phyloP scores from a whole-genome alignment of 306 rosid species.

The Neltuma alba region DNA sequence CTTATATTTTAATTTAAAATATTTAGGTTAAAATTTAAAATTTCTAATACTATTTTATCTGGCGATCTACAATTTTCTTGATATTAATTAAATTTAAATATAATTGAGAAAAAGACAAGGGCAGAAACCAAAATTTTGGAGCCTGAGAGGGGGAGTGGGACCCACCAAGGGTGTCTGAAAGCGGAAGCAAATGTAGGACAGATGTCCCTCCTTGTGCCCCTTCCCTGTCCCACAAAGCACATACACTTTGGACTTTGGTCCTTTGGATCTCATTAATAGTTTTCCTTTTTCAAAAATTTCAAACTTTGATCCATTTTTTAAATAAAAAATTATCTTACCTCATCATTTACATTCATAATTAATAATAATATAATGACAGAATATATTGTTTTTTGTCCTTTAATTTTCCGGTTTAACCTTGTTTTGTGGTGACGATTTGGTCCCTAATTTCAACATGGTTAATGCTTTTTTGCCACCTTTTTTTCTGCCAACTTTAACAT shows the following conservation, averaged over 20 bases:
- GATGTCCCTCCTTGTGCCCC: constrained; percentile 9
- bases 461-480: too few species aligned
- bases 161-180: constrained; percentile 18
- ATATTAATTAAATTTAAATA: neutral
- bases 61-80: neutral
- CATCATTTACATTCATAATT: neutral
- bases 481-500: too few species aligned
- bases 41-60: neutral
- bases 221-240: constrained; percentile 18
- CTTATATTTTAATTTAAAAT: neutral
- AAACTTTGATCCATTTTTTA: neutral
- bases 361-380: neutral
- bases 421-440: neutral
- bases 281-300: neutral
- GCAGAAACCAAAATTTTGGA: neutral
- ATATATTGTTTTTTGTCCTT: too few species aligned
- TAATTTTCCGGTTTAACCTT: neutral
- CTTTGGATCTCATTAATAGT: neutral
- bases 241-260: constrained; percentile 30
- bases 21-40: neutral
- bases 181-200: constrained; percentile 38
- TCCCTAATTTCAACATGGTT: too few species aligned
- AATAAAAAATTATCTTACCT: neutral
- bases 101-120: neutral
- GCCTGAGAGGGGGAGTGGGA: neutral